Evolutionary conservation across 345 rosid genomes (phyloP).

Genomic region (Arabidopsis thaliana): TAIR10.1 NC_003076.8:18678001-18678500

Average conservation of each 20-base stretch:
- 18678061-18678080: background rate
- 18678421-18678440: no score
- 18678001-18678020: background rate
- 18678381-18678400: no score
- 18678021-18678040: background rate
- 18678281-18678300: constrained; percentile 77
- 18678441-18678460: no score
- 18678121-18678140: constrained; percentile 58
- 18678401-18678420: no score
- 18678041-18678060: background rate
- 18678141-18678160: constrained; percentile 89
- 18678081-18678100: background rate
- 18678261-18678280: constrained; percentile 74
- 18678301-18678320: constrained; percentile 87
- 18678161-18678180: constrained; percentile 81
- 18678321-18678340: constrained; percentile 68
- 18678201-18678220: constrained; percentile 89
- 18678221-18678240: constrained; percentile 88
- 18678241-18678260: constrained; percentile 80
- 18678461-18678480: no score
- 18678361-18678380: no score
- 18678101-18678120: constrained; percentile 50
- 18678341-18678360: no score
- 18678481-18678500: no score
- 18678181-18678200: constrained; percentile 86